phyloP scores from a whole-genome alignment of 192 early-diverging fungal species.

The Entomortierella beljakovae region DNA sequence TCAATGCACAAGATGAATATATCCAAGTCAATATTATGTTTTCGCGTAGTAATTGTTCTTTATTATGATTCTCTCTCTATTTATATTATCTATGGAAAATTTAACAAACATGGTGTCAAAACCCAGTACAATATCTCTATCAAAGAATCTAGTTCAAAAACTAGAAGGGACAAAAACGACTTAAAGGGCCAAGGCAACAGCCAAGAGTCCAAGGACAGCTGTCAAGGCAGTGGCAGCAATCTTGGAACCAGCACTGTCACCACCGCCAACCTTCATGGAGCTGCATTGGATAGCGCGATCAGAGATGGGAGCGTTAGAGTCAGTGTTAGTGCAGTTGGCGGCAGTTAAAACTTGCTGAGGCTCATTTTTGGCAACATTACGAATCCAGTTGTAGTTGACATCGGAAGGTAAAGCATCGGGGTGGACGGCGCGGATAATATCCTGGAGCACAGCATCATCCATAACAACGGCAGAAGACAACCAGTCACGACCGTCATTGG shows the following conservation, averaged over 20 bases:
- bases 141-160: too few relatives aligned
- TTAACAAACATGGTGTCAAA: too few relatives aligned
- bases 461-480: conserved; percentile 74
- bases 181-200: conserved; percentile 36
- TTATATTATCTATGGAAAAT: too few relatives aligned
- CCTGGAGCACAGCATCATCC: conserved; percentile 77
- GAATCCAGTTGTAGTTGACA: conserved; percentile 73
- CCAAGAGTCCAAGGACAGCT: conserved; percentile 22
- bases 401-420: conserved; percentile 61
- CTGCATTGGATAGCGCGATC: conserved; percentile 46
- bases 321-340: conserved; percentile 66
- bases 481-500: conserved; percentile 75
- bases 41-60: too few relatives aligned
- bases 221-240: conserved; percentile 23
- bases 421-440: conserved; percentile 73
- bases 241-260: conserved; percentile 29
- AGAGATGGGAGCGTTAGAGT: conserved; percentile 35
- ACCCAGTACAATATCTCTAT: too few relatives aligned
- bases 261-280: conserved; percentile 53
- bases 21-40: too few relatives aligned
- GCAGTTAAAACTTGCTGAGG: conserved; percentile 56
- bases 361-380: conserved; percentile 72
- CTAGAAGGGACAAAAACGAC: not conserved
- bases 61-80: too few relatives aligned
- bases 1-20: too few relatives aligned